Evolutionary conservation across 1,139 yeast species (phyloP).

Genomic region (Entelexis sorbosivorans): DNA sequence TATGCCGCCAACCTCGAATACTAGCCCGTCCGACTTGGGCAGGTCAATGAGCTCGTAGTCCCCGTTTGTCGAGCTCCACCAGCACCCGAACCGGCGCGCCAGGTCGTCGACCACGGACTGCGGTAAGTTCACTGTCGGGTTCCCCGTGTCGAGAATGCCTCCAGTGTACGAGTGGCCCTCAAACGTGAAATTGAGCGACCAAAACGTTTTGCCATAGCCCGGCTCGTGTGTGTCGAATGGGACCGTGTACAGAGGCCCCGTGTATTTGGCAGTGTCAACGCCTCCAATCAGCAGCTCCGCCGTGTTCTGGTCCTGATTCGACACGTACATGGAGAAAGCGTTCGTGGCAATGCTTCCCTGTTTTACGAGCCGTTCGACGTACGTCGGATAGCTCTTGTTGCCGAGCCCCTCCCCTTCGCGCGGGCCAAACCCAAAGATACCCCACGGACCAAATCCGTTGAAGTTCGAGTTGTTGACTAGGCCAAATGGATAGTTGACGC

Average conservation of each 20-base stretch:
- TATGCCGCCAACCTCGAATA: constrained; percentile 35
- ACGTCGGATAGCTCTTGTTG: constrained; percentile 40
- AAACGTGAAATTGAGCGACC: constrained; percentile 7
- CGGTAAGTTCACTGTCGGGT: constrained; percentile 40
- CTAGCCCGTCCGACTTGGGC: constrained; percentile 19
- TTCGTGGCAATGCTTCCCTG: constrained; percentile 43
- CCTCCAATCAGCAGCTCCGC: constrained; percentile 51
- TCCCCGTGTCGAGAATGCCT: constrained; percentile 16
- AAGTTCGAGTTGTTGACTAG: constrained; percentile 17
- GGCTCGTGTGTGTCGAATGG: constrained; percentile 27
- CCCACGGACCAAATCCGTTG: constrained; percentile 12
- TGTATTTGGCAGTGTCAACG: constrained; percentile 44
- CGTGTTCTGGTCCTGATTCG: constrained; percentile 29
- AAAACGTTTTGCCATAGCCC: neutral
- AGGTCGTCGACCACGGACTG: constrained; percentile 29
- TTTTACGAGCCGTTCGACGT: constrained; percentile 45
- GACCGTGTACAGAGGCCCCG: constrained; percentile 38
- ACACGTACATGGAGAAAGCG: constrained; percentile 46
- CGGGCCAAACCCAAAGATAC: constrained; percentile 14
- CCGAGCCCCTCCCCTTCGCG: constrained; percentile 5
- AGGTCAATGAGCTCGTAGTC: neutral
- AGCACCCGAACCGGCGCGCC: constrained; percentile 4
- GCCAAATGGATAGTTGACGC: constrained; percentile 32
- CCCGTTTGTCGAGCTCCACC: neutral
- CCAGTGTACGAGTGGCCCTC: constrained; percentile 4